phyloP scores from a whole-genome alignment of 768 basidiomycete genomes.

The Auriculariales sp. region DNA sequence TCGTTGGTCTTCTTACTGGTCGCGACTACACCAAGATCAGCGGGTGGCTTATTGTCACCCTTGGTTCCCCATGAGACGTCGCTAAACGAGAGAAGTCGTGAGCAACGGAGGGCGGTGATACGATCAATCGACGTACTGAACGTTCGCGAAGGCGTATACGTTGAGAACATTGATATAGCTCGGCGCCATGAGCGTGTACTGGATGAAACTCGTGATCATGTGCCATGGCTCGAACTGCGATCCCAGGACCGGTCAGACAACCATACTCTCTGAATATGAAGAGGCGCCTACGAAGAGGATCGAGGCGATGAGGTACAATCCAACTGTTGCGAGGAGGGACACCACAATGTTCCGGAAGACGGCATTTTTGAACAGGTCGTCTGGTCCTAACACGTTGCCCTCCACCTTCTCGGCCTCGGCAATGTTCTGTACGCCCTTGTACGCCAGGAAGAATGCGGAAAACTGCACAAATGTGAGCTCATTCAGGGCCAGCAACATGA shows the following conservation, averaged over 20 bases:
- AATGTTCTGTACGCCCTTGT: slow-evolving; percentile 61
- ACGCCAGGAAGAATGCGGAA: slow-evolving; percentile 67
- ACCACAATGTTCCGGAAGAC: slow-evolving; percentile 80
- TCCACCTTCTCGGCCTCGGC: slow-evolving; percentile 27
- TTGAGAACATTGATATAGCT: slow-evolving; percentile 90
- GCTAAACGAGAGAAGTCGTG: slow-evolving; percentile 14
- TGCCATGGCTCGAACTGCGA: slow-evolving; percentile 91
- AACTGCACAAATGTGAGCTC: slow-evolving; percentile 29
- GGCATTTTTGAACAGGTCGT: slow-evolving; percentile 56
- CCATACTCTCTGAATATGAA: background rate
- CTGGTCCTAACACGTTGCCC: slow-evolving; percentile 26
- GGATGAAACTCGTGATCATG: slow-evolving; percentile 93
- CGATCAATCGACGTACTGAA: slow-evolving; percentile 29
- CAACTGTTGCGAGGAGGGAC: slow-evolving; percentile 75
- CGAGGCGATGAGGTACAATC: slow-evolving; percentile 73
- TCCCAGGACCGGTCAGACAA: background rate
- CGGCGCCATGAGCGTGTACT: slow-evolving; percentile 82
- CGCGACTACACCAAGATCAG: slow-evolving; percentile 73
- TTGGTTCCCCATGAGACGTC: slow-evolving; percentile 96
- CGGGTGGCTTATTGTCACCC: slow-evolving; percentile 75
- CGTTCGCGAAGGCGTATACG: slow-evolving; percentile 81
- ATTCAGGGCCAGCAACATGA: slow-evolving; percentile 6
- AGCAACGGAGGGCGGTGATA: background rate
- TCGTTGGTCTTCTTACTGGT: slow-evolving; percentile 51
- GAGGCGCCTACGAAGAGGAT: slow-evolving; percentile 63